These are phyloP conservation scores for Didymosphaeria variabile DNA, from an alignment of 2,329 filamentous ascomycete species.

Conservation along the genomic window DNA sequence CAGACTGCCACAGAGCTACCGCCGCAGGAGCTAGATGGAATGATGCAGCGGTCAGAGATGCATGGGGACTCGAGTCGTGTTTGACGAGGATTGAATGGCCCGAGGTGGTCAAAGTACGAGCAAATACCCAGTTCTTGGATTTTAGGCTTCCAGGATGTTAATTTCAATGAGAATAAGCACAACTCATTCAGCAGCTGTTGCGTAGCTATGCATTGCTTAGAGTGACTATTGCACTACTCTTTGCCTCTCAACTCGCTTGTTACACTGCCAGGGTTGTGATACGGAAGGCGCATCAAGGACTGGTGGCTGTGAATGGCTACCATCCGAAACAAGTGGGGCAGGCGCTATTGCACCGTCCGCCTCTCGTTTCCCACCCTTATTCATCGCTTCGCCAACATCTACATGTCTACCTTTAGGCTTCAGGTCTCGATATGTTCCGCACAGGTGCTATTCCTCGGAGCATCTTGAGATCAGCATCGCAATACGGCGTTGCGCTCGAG, in stretches of 20 bases:
- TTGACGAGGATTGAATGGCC: background rate
- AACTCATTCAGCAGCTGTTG: background rate
- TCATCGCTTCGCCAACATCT: no score
- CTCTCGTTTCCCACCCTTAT: no score
- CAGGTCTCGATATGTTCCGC: no score
- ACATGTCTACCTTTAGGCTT: no score
- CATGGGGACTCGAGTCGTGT: background rate
- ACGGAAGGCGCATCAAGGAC: no score
- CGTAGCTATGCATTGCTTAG: background rate
- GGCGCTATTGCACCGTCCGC: background rate
- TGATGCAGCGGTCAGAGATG: background rate
- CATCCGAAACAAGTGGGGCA: background rate
- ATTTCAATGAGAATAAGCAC: background rate
- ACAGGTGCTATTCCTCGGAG: no score
- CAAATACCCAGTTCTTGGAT: background rate
- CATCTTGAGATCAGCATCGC: no score
- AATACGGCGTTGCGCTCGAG: no score
- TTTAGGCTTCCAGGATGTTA: background rate
- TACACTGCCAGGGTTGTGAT: no score
- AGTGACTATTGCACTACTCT: no score
- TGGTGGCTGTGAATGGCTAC: no score
- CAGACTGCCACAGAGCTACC: background rate
- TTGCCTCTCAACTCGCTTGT: no score
- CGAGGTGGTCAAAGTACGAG: background rate
- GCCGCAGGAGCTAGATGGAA: conserved; percentile 7